Conservation (phyloP, 257 asterid genomes). For the Salvia hispanica region DNA sequence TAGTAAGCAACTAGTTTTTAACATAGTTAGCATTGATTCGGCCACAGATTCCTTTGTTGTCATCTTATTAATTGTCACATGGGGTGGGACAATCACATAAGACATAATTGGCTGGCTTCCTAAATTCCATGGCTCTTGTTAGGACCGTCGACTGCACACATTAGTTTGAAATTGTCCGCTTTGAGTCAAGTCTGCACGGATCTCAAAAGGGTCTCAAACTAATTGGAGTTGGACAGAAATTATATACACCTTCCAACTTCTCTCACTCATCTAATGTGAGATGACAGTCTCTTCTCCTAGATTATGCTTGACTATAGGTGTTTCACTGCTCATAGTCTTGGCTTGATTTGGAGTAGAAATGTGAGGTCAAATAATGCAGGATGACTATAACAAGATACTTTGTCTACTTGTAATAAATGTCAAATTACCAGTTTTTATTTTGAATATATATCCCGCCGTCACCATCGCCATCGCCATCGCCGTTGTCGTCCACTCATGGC, state of each 20-base stretch:
- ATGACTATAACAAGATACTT: not conserved
- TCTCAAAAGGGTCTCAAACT: too few relatives aligned
- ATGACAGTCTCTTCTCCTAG: too few relatives aligned
- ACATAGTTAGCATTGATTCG: not conserved
- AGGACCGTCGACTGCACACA: too few relatives aligned
- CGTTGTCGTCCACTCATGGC: not conserved
- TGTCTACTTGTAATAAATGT: not conserved
- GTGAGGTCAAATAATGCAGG: not conserved
- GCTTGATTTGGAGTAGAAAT: too few relatives aligned
- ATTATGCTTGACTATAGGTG: too few relatives aligned
- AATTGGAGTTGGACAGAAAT: too few relatives aligned
- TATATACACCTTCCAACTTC: too few relatives aligned
- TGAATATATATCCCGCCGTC: not conserved
- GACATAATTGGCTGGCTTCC: not conserved
- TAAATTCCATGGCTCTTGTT: slow-evolving; percentile 6
- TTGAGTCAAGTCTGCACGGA: too few relatives aligned
- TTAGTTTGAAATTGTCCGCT: too few relatives aligned
- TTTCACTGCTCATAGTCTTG: too few relatives aligned
- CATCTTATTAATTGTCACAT: slow-evolving; percentile 3
- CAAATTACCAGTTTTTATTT: not conserved
- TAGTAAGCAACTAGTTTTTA: not conserved
- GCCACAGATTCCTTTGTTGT: not conserved
- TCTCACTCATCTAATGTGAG: too few relatives aligned
- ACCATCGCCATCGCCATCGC: not conserved
- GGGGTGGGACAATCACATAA: slow-evolving; percentile 13